A percentile compares a stretch with the other conserved stretches of the same genome.
These are phyloP conservation scores for Suillus spraguei DNA, from an alignment of 768 basidiomycete genomes.

Conservation along the genomic window DNA sequence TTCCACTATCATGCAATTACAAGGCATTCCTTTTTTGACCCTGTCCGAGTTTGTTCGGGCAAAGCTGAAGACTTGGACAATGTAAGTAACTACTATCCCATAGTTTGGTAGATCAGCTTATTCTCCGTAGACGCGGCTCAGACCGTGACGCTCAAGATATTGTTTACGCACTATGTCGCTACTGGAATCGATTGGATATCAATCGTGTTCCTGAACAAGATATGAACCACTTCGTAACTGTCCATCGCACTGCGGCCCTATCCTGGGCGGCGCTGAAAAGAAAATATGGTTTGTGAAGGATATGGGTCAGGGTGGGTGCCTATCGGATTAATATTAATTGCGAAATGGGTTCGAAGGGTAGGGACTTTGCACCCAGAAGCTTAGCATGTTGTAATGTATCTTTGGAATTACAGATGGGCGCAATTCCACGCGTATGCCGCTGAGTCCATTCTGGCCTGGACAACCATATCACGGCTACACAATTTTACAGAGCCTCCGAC, in stretches of 20 bases:
- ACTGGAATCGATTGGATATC: constrained; percentile 83
- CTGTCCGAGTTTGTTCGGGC: constrained; percentile 85
- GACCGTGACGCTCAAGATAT: constrained; percentile 83
- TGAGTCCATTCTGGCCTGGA: constrained; percentile 1
- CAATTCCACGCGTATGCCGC: constrained; percentile 10
- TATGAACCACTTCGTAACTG: constrained; percentile 74
- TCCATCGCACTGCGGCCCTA: constrained; percentile 59
- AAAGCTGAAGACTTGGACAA: constrained; percentile 82
- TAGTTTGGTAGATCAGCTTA: constrained; percentile 17
- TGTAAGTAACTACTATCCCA: constrained; percentile 47
- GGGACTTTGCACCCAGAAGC: constrained; percentile 7
- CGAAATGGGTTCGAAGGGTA: constrained; percentile 20
- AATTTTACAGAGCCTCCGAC: neutral
- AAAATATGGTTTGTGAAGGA: constrained; percentile 62
- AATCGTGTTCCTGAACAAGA: constrained; percentile 86
- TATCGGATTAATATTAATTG: constrained; percentile 34
- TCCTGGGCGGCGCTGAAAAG: constrained; percentile 76
- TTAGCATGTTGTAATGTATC: constrained; percentile 6
- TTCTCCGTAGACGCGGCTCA: constrained; percentile 54
- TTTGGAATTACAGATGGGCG: neutral
- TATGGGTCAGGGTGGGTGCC: constrained; percentile 18
- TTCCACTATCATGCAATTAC: constrained; percentile 66
- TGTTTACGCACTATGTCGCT: constrained; percentile 64
- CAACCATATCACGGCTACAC: neutral
- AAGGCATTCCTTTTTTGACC: constrained; percentile 79